These are phyloP conservation scores for Penstemon davidsonii DNA, from an alignment of 257 asterid species.

Conservation along the genomic window DNA sequence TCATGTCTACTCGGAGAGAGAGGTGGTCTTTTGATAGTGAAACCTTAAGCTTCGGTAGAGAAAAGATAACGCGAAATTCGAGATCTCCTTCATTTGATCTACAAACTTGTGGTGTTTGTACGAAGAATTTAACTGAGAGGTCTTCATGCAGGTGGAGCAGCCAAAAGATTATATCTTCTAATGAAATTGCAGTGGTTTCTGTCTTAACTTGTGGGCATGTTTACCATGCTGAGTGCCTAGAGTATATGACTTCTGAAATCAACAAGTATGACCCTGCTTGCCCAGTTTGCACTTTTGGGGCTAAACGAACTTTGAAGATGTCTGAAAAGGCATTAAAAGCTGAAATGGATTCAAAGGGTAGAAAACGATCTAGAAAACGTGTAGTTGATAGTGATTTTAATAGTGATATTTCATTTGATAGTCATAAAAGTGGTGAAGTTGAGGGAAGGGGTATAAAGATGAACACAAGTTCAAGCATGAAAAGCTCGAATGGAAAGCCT, in stretches of 20 bases:
- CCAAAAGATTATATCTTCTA: constrained; percentile 59
- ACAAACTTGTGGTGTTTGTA: constrained; percentile 83
- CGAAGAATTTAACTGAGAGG: constrained; percentile 70
- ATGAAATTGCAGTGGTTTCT: constrained; percentile 84
- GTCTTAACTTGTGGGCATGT: constrained; percentile 88
- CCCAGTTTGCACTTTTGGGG: constrained; percentile 92
- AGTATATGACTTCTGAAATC: constrained; percentile 80
- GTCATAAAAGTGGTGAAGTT: constrained; percentile 47
- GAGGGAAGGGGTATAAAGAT: constrained; percentile 55
- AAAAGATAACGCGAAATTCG: constrained; percentile 50
- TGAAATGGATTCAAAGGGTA: constrained; percentile 68
- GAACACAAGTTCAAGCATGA: constrained; percentile 74
- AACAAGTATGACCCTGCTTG: constrained; percentile 84
- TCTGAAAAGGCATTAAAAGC: constrained; percentile 81
- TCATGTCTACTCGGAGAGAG: constrained; percentile 59
- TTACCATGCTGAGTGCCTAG: constrained; percentile 94
- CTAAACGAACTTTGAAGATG: constrained; percentile 72
- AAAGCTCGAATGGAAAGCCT: constrained; percentile 57
- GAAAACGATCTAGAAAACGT: constrained; percentile 57
- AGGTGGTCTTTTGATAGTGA: constrained; percentile 98
- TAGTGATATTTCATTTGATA: constrained; percentile 47
- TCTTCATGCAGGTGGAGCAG: constrained; percentile 69
- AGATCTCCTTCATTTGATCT: constrained; percentile 54
- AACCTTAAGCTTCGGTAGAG: constrained; percentile 55
- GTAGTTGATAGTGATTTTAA: constrained; percentile 62